A percentile compares a stretch with the other conserved stretches of the same genome.
Evolutionary conservation across 2,329 filamentous ascomycete species (phyloP).

Genomic region (Sphaceloma murrayae): DNA sequence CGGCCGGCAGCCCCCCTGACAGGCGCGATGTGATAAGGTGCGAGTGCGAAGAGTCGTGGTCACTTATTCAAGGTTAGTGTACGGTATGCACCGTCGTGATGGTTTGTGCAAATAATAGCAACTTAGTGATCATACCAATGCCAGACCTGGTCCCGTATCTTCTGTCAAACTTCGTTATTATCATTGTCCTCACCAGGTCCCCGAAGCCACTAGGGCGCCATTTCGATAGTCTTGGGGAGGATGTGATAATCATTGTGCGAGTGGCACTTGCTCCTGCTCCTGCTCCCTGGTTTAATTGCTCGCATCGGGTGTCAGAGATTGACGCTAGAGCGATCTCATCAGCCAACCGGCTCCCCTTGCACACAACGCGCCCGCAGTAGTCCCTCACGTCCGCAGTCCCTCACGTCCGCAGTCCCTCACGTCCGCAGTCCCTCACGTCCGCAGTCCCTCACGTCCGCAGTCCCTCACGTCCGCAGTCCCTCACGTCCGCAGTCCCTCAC

Average conservation of each 20-base stretch:
- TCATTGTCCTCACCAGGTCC: background rate
- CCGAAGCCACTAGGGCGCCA: background rate
- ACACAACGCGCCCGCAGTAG: constrained; percentile 14
- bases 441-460: no score
- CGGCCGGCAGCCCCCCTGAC: background rate
- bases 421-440: no score
- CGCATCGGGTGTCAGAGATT: constrained; percentile 4
- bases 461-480: no score
- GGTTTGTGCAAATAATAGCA: background rate
- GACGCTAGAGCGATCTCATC: constrained; percentile 3
- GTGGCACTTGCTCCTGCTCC: no score
- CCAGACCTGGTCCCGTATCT: no score
- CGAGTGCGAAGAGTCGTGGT: no score
- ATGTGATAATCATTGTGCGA: background rate
- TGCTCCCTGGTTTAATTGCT: constrained; percentile 14
- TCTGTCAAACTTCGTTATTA: no score
- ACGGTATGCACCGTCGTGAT: no score
- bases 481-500: no score
- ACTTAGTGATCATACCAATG: background rate
- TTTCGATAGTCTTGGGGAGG: constrained; percentile 4
- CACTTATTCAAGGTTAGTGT: no score
- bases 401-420: no score
- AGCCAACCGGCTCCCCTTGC: constrained; percentile 16
- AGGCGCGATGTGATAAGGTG: constrained; percentile 1
- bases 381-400: constrained; percentile 14